Percentiles rank a stretch among this genome's conserved stretches.
Evolutionary conservation across 1,139 yeast genomes (phyloP).

Genomic region (Suhomyces chickasaworum): DNA sequence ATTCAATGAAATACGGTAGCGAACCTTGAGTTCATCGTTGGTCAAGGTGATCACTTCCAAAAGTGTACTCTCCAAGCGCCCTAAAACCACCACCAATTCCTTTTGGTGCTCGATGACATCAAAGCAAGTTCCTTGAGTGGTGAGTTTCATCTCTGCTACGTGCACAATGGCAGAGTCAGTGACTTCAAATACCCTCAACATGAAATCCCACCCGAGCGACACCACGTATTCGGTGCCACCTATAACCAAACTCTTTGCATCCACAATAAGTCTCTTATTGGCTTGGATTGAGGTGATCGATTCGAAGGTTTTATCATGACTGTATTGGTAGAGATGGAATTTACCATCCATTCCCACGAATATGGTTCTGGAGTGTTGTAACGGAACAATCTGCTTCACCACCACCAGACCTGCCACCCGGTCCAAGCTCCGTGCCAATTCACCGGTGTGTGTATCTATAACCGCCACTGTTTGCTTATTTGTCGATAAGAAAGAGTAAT

Average conservation of each 20-base stretch:
- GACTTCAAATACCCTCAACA: constrained; percentile 43
- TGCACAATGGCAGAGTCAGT: constrained; percentile 18
- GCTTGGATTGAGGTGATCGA: constrained; percentile 19
- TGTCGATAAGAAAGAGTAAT: constrained; percentile 27
- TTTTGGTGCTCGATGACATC: constrained; percentile 31
- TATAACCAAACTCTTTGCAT: constrained; percentile 26
- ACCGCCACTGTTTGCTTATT: constrained; percentile 27
- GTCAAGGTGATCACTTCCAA: constrained; percentile 42
- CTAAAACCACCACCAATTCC: constrained; percentile 48
- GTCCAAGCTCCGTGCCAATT: constrained; percentile 13
- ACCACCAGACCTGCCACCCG: constrained; percentile 32
- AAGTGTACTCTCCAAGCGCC: constrained; percentile 63
- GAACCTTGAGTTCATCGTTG: constrained; percentile 20
- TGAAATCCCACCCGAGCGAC: constrained; percentile 66
- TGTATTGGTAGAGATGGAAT: constrained; percentile 22
- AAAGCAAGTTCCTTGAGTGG: constrained; percentile 49
- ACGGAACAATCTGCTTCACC: constrained; percentile 33
- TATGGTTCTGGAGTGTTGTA: constrained; percentile 21
- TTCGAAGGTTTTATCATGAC: neutral
- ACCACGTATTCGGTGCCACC: constrained; percentile 39
- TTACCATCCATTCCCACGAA: constrained; percentile 47
- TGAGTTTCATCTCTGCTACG: constrained; percentile 40
- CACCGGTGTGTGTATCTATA: constrained; percentile 18
- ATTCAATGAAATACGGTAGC: constrained; percentile 60
- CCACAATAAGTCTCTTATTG: constrained; percentile 38